These are phyloP conservation scores for Brassica cretica DNA, from an alignment of 345 rosid genomes.

Conservation along the genomic window DNA sequence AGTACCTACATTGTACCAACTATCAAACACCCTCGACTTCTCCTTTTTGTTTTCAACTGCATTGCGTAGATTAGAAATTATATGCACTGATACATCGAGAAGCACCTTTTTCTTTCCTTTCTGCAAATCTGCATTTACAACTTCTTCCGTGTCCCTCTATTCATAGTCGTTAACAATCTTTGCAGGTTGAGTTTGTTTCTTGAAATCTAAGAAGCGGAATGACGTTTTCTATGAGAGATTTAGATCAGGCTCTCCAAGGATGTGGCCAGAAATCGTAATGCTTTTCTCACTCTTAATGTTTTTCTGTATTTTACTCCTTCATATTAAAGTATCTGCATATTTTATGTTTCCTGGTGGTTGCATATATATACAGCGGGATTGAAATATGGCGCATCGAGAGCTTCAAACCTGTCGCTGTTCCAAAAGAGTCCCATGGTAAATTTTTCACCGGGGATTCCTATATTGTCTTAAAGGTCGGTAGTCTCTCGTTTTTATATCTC, in stretches of 20 bases:
- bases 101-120: not conserved
- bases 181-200: conserved; percentile 12
- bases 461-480: conserved; percentile 74
- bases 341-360: conserved; percentile 39
- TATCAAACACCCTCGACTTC: not conserved
- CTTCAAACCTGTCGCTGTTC: conserved; percentile 65
- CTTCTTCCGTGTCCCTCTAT: not conserved
- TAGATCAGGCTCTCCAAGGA: conserved; percentile 95
- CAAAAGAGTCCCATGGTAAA: conserved; percentile 72
- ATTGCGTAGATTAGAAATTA: not conserved
- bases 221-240: conserved; percentile 94
- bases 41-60: not conserved
- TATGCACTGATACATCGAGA: conserved; percentile 2
- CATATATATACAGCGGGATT: conserved; percentile 55
- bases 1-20: not conserved
- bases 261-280: conserved; percentile 95
- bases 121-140: not conserved
- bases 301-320: not conserved
- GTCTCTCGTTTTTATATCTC: not conserved
- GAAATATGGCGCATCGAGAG: conserved; percentile 96
- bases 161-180: not conserved
- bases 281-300: conserved; percentile 35
- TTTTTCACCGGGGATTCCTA: conserved; percentile 96
- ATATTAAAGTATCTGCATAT: conserved; percentile 15
- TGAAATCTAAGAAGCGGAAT: conserved; percentile 36